Conservation (phyloP, 495 filamentous ascomycete genomes). For the Penicillium argentinense region DNA sequence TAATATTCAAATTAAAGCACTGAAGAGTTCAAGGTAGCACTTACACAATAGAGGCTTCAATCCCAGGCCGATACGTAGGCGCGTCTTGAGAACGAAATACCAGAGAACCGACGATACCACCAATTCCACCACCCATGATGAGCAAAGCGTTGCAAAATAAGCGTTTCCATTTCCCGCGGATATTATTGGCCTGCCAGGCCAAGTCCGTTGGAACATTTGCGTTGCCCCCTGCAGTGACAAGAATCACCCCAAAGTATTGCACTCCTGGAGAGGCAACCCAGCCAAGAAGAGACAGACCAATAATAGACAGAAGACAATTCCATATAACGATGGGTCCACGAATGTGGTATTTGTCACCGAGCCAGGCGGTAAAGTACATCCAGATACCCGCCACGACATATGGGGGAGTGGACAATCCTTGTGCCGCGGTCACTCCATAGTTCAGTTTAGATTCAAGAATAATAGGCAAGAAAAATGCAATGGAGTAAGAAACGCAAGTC, state of each 20-base stretch:
- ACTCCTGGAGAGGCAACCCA: slow-evolving; percentile 34
- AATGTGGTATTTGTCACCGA: slow-evolving; percentile 51
- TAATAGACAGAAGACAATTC: slow-evolving; percentile 43
- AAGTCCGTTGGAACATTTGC: slow-evolving; percentile 51
- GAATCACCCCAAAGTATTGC: slow-evolving; percentile 62
- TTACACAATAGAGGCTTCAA: no score
- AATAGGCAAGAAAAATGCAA: slow-evolving; percentile 61
- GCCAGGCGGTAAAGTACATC: slow-evolving; percentile 47
- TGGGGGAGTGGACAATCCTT: slow-evolving; percentile 58
- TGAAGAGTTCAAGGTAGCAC: no score
- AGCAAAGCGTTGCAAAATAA: slow-evolving; percentile 53
- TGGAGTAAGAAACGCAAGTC: slow-evolving; percentile 41
- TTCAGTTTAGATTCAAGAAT: slow-evolving; percentile 44
- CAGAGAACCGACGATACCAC: slow-evolving; percentile 52
- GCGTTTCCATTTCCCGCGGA: slow-evolving; percentile 60
- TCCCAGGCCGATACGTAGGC: slow-evolving; percentile 17
- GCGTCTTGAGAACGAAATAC: slow-evolving; percentile 53
- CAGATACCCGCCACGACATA: slow-evolving; percentile 53
- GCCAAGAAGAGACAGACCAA: slow-evolving; percentile 45
- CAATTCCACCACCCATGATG: slow-evolving; percentile 50
- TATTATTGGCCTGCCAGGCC: slow-evolving; percentile 60
- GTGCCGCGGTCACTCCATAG: slow-evolving; percentile 47
- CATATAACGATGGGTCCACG: slow-evolving; percentile 53
- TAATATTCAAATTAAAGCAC: no score
- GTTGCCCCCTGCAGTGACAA: slow-evolving; percentile 51